Evolutionary conservation across 257 asterid species (phyloP), one percentile per base, ranked within the genome.

Genomic region (Solanum bulbocastanum): DNA sequence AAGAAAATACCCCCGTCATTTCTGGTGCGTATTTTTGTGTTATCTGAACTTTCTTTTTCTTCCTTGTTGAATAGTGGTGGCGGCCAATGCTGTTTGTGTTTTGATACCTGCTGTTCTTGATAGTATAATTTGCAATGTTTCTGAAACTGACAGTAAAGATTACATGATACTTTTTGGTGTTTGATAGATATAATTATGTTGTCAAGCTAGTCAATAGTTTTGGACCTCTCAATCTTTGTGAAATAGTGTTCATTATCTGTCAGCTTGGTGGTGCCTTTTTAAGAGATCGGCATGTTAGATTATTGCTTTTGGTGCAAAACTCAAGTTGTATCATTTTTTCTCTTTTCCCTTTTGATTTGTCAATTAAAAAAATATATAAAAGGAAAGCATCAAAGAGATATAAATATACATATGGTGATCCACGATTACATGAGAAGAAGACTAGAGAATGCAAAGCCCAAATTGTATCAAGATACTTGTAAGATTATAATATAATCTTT

Each of bases 21-120:
- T 87, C 84, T 62, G 94, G 98, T 93, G 89, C 86, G 88, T 44
- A 8, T 16, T 33, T 16, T 32, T 72, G 44, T 74, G 40, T 73
- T 73, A 35, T 2, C 46, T 73, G 6, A n/a, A n/a, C 16, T 40
- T 76, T n/a, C 22, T 23, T 76, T 76, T 40, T 76, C 84, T 78
- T 14, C 6, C 1, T 39, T 75, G 83, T 75, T 75, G 22, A 22
- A 23, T 73, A 2, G 18, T 36, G 42, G 49, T 20, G 22, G 27
- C 10, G 49, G 49, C 10, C 13, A 36, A 73, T 73, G 22, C 32
- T 75, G 35, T 40, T 39, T 76, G 13, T 76, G 25, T 13, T 23
- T 75, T 75, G 83, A 75, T 78, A 39, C 58, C 15, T 42, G 37
- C 14, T 35, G 83, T 37, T 39, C 78, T 83, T 83, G 84, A 78